A percentile compares a stretch with the other conserved stretches of the same genome.
phyloP scores from a whole-genome alignment of 1,139 yeast species.

The Pichia inconspicua region DNA sequence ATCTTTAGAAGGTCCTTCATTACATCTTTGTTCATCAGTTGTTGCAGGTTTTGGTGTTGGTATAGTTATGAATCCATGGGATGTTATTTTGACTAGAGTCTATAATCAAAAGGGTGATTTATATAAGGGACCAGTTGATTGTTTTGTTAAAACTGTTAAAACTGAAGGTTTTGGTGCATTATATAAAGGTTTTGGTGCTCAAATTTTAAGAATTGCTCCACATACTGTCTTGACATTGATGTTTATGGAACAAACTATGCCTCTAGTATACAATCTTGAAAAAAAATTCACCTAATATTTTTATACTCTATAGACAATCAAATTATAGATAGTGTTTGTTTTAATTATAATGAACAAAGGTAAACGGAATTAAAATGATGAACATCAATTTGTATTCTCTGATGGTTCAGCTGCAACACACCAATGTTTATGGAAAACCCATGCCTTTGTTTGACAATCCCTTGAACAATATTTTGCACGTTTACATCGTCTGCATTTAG shows the following conservation, averaged over 20 bases:
- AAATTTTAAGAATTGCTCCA: slow-evolving; percentile 85
- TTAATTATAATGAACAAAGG: neutral
- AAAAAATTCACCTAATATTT: slow-evolving; percentile 4
- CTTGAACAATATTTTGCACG: slow-evolving; percentile 91
- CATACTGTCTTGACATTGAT: slow-evolving; percentile 86
- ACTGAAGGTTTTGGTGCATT: slow-evolving; percentile 83
- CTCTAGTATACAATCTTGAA: slow-evolving; percentile 42
- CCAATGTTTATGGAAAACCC: slow-evolving; percentile 95
- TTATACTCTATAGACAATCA: neutral
- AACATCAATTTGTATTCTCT: neutral
- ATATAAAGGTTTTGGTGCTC: slow-evolving; percentile 93
- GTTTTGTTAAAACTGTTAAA: slow-evolving; percentile 70
- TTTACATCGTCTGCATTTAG: slow-evolving; percentile 90
- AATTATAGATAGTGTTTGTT: neutral
- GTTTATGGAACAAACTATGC: slow-evolving; percentile 93
- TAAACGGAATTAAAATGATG: neutral
- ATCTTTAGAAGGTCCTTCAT: slow-evolving; percentile 50
- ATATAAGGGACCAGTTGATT: slow-evolving; percentile 82
- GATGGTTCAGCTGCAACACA: slow-evolving; percentile 37
- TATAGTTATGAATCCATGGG: slow-evolving; percentile 95
- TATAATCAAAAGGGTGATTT: slow-evolving; percentile 89
- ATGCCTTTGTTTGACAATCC: slow-evolving; percentile 84
- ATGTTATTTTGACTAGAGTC: slow-evolving; percentile 86
- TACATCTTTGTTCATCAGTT: slow-evolving; percentile 71
- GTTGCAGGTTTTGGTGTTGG: slow-evolving; percentile 89